Percentiles rank a stretch among this genome's conserved stretches.
phyloP scores from a whole-genome alignment of 768 basidiomycete genomes.

The Glaciozyma martinii region DNA sequence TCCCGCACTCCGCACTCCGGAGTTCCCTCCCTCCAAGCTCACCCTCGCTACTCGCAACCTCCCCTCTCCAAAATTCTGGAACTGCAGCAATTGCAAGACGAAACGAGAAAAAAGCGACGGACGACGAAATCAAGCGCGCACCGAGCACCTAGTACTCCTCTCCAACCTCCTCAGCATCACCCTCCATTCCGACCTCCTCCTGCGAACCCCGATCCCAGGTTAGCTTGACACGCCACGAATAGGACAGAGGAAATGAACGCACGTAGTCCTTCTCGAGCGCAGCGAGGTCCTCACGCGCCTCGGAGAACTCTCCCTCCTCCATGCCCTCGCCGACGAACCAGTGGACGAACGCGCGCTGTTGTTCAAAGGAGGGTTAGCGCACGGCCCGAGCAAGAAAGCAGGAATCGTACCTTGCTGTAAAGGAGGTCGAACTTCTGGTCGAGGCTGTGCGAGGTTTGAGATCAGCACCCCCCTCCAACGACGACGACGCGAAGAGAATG shows the following conservation, averaged over 20 bases:
- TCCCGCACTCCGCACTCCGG: not conserved
- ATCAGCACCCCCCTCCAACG: not conserved
- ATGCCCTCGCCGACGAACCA: constrained; percentile 85
- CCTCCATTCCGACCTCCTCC: not conserved
- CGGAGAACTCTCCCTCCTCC: constrained; percentile 99
- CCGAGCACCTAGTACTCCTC: not conserved
- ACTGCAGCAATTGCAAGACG: no score
- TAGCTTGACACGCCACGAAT: no score
- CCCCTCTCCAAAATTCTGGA: not conserved
- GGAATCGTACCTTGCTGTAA: constrained; percentile 48
- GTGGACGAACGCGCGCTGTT: constrained; percentile 39
- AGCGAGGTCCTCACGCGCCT: constrained; percentile 95
- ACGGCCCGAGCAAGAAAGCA: not conserved
- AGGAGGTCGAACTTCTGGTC: constrained; percentile 98
- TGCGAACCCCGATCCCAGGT: no score
- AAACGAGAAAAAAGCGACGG: no score
- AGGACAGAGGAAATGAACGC: no score
- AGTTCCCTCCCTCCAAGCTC: not conserved
- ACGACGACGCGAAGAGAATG: not conserved
- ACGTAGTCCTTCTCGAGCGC: constrained; percentile 86
- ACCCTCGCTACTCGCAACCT: not conserved
- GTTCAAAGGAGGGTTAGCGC: not conserved
- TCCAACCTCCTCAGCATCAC: not conserved
- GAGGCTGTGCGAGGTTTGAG: constrained; percentile 39
- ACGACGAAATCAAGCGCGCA: not conserved